Conservation (phyloP, 768 basidiomycete species). For the Lactifluus pinguis region DNA sequence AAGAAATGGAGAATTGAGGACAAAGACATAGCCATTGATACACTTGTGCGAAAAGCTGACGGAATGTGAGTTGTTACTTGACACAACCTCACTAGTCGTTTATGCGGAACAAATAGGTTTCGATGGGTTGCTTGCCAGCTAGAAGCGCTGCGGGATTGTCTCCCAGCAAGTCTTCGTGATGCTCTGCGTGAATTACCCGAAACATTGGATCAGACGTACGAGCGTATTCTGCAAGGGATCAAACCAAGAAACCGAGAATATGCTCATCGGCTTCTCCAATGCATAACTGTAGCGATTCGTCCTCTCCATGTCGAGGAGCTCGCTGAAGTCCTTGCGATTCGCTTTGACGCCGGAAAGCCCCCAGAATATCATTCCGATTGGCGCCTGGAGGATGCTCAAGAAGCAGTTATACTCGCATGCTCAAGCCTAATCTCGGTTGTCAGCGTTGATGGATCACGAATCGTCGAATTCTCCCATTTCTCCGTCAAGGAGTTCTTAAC, state of each 20-base stretch:
- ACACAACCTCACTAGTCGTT: neutral
- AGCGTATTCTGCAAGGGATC: neutral
- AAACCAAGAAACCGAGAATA: neutral
- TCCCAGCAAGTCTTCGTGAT: neutral
- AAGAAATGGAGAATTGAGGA: neutral
- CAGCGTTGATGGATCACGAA: neutral
- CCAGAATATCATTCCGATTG: neutral
- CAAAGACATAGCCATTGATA: neutral
- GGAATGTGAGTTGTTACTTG: neutral
- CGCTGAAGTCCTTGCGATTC: neutral
- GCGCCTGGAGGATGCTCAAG: neutral
- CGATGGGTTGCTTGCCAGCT: neutral
- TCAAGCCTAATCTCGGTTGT: neutral
- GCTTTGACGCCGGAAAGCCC: neutral
- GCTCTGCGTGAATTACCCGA: neutral
- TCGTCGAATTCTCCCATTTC: neutral
- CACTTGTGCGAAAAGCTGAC: neutral
- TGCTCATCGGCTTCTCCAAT: neutral
- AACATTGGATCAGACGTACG: neutral
- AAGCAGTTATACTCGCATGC: neutral
- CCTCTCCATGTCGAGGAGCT: neutral
- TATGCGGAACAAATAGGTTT: neutral
- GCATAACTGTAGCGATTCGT: neutral
- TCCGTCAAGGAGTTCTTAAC: no score
- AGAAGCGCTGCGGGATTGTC: neutral